phyloP scores from a whole-genome alignment of 1,284 basidiomycete species.

The Mycena sp. region DNA sequence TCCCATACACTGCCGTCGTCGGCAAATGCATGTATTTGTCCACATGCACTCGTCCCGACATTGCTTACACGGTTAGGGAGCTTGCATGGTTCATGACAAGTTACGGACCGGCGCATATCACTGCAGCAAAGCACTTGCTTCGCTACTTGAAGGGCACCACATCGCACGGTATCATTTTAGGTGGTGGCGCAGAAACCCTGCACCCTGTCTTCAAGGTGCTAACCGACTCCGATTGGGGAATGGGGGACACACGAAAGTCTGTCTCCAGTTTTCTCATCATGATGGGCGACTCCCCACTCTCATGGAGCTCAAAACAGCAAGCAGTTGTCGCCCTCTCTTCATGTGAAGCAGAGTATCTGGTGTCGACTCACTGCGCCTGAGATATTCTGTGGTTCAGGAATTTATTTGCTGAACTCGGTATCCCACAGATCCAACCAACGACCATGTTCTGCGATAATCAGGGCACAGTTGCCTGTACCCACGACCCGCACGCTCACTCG shows the following conservation, averaged over 20 bases:
- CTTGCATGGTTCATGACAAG: slow-evolving; percentile 31
- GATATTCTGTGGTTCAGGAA: slow-evolving; percentile 27
- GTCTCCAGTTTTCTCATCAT: slow-evolving; percentile 43
- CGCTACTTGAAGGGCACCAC: slow-evolving; percentile 37
- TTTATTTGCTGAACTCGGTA: slow-evolving; percentile 31
- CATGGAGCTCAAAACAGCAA: too few relatives aligned
- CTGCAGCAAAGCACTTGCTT: slow-evolving; percentile 34
- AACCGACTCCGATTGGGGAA: slow-evolving; percentile 27
- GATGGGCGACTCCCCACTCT: too few relatives aligned
- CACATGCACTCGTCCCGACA: slow-evolving; percentile 34
- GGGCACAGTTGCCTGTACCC: too few relatives aligned
- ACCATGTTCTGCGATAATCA: slow-evolving; percentile 37
- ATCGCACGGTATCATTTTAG: slow-evolving; percentile 26
- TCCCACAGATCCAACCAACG: slow-evolving; percentile 35
- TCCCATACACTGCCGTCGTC: slow-evolving; percentile 23
- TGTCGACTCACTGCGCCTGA: slow-evolving; percentile 36
- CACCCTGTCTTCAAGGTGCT: neutral
- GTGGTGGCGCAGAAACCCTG: neutral
- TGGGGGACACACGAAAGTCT: slow-evolving; percentile 29
- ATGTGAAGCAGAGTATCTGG: slow-evolving; percentile 49
- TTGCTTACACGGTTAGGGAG: too few relatives aligned
- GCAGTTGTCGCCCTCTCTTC: too few relatives aligned
- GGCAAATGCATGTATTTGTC: slow-evolving; percentile 36
- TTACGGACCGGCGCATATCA: slow-evolving; percentile 31
- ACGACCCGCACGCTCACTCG: too few relatives aligned